Evolutionary conservation across 1,139 yeast species (phyloP).

Genomic region (Kluyveromyces sp.): DNA sequence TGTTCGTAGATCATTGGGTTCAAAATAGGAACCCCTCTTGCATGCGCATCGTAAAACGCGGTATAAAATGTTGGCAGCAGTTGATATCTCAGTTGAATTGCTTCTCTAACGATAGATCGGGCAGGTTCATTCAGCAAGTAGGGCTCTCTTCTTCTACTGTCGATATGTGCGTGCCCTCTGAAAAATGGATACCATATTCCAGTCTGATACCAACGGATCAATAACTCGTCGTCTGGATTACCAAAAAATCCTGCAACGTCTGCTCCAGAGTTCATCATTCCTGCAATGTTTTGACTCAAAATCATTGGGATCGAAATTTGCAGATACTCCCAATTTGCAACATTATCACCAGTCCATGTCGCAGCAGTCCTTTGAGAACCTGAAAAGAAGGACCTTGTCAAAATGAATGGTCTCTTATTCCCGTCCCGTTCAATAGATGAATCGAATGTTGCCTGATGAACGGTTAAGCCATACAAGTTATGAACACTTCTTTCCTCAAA

Average conservation of each 20-base stretch:
- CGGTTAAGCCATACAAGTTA: slow-evolving; percentile 72
- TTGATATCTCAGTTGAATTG: slow-evolving; percentile 65
- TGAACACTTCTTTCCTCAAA: slow-evolving; percentile 92
- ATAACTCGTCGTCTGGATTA: slow-evolving; percentile 70
- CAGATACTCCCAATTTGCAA: slow-evolving; percentile 86
- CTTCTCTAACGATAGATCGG: slow-evolving; percentile 59
- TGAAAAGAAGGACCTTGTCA: slow-evolving; percentile 79
- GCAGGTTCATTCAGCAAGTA: slow-evolving; percentile 77
- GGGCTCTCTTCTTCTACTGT: slow-evolving; percentile 87
- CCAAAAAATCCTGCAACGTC: slow-evolving; percentile 98
- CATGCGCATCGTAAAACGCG: slow-evolving; percentile 60
- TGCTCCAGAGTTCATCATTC: slow-evolving; percentile 92
- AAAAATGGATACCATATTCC: slow-evolving; percentile 96
- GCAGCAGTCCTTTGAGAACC: slow-evolving; percentile 92
- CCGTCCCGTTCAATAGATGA: slow-evolving; percentile 44
- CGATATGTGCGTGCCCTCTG: slow-evolving; percentile 94
- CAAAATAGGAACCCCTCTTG: slow-evolving; percentile 62
- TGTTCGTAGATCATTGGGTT: slow-evolving; percentile 67
- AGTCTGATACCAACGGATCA: slow-evolving; percentile 91
- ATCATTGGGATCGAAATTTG: slow-evolving; percentile 80
- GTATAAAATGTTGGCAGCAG: slow-evolving; percentile 78
- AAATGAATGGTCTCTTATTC: slow-evolving; percentile 71
- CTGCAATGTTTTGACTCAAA: slow-evolving; percentile 70
- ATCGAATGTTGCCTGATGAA: slow-evolving; percentile 71
- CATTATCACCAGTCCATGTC: slow-evolving; percentile 97